A percentile compares a stretch with the other conserved stretches of the same genome.
Evolutionary conservation across 306 rosid species (phyloP).

Genomic region (Cicer yamashitae): DNA sequence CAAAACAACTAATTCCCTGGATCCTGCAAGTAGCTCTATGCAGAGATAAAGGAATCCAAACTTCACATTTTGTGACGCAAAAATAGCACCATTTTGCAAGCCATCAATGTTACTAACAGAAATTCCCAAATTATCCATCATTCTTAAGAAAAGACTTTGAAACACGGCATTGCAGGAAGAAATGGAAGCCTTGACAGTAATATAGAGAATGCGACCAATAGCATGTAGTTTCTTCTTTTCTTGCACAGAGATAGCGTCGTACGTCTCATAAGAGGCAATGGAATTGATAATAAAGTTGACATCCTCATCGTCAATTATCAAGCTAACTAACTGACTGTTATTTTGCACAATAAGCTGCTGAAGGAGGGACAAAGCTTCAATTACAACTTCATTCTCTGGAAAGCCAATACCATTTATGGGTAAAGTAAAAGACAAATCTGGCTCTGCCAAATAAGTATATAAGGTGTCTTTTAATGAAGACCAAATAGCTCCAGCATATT

Average conservation of each 20-base stretch:
- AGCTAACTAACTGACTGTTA: slow-evolving; percentile 56
- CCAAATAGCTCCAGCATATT: slow-evolving; percentile 75
- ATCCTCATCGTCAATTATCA: slow-evolving; percentile 77
- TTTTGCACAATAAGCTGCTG: slow-evolving; percentile 70
- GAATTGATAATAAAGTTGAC: slow-evolving; percentile 60
- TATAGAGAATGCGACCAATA: slow-evolving; percentile 69
- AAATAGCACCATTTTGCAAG: slow-evolving; percentile 41
- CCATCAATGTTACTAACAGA: slow-evolving; percentile 45
- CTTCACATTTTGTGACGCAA: slow-evolving; percentile 47
- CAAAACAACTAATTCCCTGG: slow-evolving; percentile 58
- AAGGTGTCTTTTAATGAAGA: slow-evolving; percentile 69
- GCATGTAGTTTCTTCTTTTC: slow-evolving; percentile 75
- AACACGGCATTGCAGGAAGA: slow-evolving; percentile 71
- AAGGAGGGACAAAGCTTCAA: slow-evolving; percentile 77
- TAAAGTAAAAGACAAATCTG: slow-evolving; percentile 52
- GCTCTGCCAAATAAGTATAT: slow-evolving; percentile 60
- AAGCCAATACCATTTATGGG: slow-evolving; percentile 61
- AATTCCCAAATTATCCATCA: slow-evolving; percentile 64
- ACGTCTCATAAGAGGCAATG: slow-evolving; percentile 55
- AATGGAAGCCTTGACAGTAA: slow-evolving; percentile 62
- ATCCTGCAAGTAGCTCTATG: slow-evolving; percentile 71
- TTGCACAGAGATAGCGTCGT: slow-evolving; percentile 59
- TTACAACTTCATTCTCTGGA: slow-evolving; percentile 64
- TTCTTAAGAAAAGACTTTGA: slow-evolving; percentile 61
- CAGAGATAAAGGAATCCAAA: slow-evolving; percentile 88